Base-by-base conservation (phyloP, 23 red algal genomes). In the Pyropia haitanensis region DNA sequence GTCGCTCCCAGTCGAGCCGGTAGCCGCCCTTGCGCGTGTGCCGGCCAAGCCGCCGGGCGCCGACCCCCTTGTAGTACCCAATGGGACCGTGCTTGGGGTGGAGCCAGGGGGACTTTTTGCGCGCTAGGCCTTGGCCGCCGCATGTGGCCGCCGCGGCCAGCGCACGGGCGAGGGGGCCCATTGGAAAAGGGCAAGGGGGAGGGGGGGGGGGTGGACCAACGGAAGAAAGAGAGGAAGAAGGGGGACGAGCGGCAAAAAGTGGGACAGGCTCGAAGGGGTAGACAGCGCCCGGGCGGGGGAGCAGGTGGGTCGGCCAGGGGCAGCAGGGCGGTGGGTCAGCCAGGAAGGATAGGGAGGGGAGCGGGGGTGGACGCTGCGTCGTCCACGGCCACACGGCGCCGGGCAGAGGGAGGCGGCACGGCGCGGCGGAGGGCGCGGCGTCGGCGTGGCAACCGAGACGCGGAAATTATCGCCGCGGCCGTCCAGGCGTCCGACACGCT, bases 31-130 rank as follows among this genome's bases (percentile, higher is more conserved):
- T 67, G 18, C 61, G 67, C 13, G 85, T 89, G 85, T 80, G 85
- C 54, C 85, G 73, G 18, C 83, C 83, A 64, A 78, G 46, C 32
- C 62, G 73, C 18, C 60, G 60, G 8, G 72, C 74, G 23, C 83
- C 64, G 28, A 80, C 67, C 8, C 83, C 83, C 52, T 88, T 88
- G 60, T 88, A 51, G 66, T 61, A 72, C 29, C 58, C 44, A n/a
- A 54, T 29, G 27, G 63, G 63, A 5, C 83, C 72, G 67, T 73
- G 68, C 58, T 88, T 88, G 25, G 83, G 72, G 67, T 88, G 83
- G 20, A 82, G 78, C 49, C 53, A 65, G 24, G 78, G 61, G 0
- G 27, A 66, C 59, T 63, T 50, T 26, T 82, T 82, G 20, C 78
- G 78, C 18, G 78, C 78, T 6, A 82, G 67, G 2, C 75, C 75